phyloP scores from a whole-genome alignment of 306 rosid species.

The cucumber (Cucumis sativus) region DNA sequence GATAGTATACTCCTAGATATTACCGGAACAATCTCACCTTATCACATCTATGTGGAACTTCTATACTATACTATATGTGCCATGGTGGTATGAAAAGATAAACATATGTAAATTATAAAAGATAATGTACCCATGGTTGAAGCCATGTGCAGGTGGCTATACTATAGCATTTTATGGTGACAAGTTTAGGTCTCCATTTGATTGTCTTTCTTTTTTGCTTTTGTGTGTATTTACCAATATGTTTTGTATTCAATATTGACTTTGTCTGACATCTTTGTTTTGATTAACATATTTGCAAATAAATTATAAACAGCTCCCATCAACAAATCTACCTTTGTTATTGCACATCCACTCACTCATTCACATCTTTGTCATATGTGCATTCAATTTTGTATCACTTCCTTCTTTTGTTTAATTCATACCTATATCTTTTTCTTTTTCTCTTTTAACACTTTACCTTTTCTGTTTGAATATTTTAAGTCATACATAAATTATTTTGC shows the following conservation, averaged over 20 bases:
- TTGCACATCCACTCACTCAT: not conserved
- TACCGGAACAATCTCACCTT: not conserved
- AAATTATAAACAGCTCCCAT: not conserved
- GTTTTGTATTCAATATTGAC: not conserved
- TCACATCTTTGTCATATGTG: not conserved
- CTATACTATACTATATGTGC: not conserved
- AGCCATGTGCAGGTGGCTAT: not conserved
- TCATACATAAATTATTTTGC: not conserved
- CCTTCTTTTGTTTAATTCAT: not conserved
- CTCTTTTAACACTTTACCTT: too few relatives aligned
- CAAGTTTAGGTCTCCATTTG: not conserved
- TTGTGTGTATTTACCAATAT: not conserved
- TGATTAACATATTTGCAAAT: not conserved
- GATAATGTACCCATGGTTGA: not conserved
- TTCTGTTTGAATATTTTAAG: not conserved
- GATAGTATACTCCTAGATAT: not conserved
- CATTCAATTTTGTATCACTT: not conserved
- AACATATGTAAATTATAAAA: not conserved
- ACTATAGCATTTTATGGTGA: not conserved
- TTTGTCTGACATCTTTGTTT: conserved; percentile 6
- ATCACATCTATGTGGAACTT: not conserved
- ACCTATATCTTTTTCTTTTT: not conserved
- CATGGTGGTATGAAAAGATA: not conserved
- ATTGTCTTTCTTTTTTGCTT: not conserved
- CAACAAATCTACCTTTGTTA: not conserved